Evolutionary conservation across 1,284 basidiomycete species (phyloP).

Genomic region (Ceratobasidium sp.): DNA sequence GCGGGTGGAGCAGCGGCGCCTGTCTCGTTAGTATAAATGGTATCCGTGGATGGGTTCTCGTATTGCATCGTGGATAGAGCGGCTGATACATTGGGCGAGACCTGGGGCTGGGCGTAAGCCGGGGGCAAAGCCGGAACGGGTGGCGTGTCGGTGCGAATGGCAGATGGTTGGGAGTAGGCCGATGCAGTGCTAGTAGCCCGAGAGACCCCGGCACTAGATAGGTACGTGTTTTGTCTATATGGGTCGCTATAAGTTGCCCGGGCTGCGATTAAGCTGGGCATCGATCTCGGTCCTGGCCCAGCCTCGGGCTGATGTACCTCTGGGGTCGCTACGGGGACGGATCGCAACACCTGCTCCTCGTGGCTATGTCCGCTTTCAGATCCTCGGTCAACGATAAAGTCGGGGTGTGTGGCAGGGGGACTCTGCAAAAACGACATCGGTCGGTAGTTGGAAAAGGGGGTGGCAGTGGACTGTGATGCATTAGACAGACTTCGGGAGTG

Average conservation of each 20-base stretch:
- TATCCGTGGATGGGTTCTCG: background rate
- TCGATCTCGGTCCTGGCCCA: background rate
- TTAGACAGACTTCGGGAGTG: conserved; percentile 3
- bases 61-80: background rate
- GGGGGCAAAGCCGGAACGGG: conserved; percentile 7
- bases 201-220: background rate
- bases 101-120: background rate
- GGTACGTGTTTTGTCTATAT: conserved; percentile 14
- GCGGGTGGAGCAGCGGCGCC: conserved; percentile 6
- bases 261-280: background rate
- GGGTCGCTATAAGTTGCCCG: conserved; percentile 14
- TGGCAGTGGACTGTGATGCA: background rate
- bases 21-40: background rate
- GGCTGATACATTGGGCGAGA: background rate
- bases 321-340: background rate
- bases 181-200: conserved; percentile 29
- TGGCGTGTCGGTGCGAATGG: background rate
- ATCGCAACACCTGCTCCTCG: background rate
- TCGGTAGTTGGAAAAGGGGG: conserved; percentile 10
- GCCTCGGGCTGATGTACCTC: background rate
- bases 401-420: conserved; percentile 23
- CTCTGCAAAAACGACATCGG: conserved; percentile 33
- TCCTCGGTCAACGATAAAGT: conserved; percentile 17
- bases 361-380: conserved; percentile 19
- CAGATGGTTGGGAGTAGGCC: conserved; percentile 12